phyloP scores from a whole-genome alignment of 306 rosid genomes.

The Calophaca sinica region DNA sequence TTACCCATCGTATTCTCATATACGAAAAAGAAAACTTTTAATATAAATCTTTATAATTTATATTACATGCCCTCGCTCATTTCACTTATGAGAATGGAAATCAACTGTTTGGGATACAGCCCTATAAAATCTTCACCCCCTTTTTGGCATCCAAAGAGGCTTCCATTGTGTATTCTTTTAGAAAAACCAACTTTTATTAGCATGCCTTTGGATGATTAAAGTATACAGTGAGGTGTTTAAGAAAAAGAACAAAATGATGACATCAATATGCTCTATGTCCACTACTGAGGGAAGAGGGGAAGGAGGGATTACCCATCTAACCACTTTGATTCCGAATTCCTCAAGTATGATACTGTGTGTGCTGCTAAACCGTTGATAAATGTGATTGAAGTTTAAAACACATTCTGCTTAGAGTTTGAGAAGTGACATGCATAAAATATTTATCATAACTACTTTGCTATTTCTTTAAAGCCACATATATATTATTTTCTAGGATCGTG shows the following conservation, averaged over 20 bases:
- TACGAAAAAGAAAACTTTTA: no score
- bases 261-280: slow-evolving; percentile 28
- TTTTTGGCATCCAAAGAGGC: slow-evolving; percentile 17
- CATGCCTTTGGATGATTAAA: slow-evolving; percentile 14
- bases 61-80: no score
- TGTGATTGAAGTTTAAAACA: slow-evolving; percentile 39
- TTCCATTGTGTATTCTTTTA: slow-evolving; percentile 15
- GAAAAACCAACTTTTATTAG: slow-evolving; percentile 2
- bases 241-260: slow-evolving; percentile 3
- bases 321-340: slow-evolving; percentile 33
- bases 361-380: slow-evolving; percentile 39
- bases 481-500: slow-evolving; percentile 70
- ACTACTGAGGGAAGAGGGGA: background rate
- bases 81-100: no score
- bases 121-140: slow-evolving; percentile 27
- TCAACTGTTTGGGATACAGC: background rate
- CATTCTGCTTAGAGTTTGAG: slow-evolving; percentile 26
- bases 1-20: background rate
- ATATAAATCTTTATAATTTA: no score
- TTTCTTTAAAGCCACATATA: slow-evolving; percentile 33
- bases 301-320: slow-evolving; percentile 25
- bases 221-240: slow-evolving; percentile 18
- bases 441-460: slow-evolving; percentile 26
- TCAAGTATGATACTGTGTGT: slow-evolving; percentile 34
- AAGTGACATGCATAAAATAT: slow-evolving; percentile 15